phyloP scores from a whole-genome alignment of 1,284 basidiomycete species.

The Boletus sp. region DNA sequence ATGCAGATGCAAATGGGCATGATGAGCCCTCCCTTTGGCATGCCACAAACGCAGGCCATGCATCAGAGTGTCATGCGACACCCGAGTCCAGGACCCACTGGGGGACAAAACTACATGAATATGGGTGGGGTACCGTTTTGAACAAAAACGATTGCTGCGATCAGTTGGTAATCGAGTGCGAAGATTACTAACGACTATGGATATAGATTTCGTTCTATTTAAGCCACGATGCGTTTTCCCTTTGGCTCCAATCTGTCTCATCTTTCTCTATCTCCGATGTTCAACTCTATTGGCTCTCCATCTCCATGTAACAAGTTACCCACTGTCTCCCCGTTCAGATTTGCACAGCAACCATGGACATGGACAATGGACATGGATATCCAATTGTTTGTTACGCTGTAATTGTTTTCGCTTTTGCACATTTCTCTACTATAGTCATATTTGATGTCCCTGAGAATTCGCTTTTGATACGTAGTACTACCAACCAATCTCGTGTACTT shows the following conservation, averaged over 20 bases:
- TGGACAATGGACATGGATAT: constrained; percentile 68
- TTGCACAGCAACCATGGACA: constrained; percentile 49
- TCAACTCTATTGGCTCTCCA: constrained; percentile 13
- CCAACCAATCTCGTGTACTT: neutral
- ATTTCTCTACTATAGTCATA: constrained; percentile 13
- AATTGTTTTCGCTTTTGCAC: constrained; percentile 33
- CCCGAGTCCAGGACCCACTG: constrained; percentile 61
- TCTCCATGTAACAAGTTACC: constrained; percentile 31
- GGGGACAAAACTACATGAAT: constrained; percentile 56
- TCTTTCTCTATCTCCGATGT: constrained; percentile 12
- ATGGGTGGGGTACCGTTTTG: constrained; percentile 44
- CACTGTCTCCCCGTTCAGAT: constrained; percentile 22
- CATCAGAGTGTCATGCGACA: constrained; percentile 78
- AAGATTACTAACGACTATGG: constrained; percentile 14
- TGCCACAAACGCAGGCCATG: constrained; percentile 64
- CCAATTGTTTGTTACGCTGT: constrained; percentile 56
- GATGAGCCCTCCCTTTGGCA: constrained; percentile 48
- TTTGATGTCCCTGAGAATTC: constrained; percentile 7
- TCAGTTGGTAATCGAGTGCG: neutral
- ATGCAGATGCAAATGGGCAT: constrained; percentile 70
- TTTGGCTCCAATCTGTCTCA: constrained; percentile 19
- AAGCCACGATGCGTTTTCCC: constrained; percentile 3
- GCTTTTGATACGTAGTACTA: constrained; percentile 4
- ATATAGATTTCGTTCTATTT: constrained; percentile 31
- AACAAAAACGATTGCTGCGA: constrained; percentile 14